Conservation (phyloP, 495 filamentous ascomycete species). For the Aspergillus biplanus region DNA sequence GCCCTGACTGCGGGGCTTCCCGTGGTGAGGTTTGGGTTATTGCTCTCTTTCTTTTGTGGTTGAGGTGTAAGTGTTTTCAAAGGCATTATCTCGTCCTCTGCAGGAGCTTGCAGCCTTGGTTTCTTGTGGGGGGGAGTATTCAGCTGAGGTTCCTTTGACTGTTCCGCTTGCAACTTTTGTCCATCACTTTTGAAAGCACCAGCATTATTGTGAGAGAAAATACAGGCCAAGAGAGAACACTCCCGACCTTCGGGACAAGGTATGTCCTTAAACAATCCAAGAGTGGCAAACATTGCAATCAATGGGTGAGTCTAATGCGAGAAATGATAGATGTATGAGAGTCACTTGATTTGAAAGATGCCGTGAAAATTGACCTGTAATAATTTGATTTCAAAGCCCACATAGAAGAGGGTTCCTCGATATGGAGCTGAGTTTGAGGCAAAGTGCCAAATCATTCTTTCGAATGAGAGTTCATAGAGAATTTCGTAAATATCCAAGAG, state of each 20-base stretch:
- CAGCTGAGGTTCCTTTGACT: neutral
- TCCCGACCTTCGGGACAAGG: slow-evolving; percentile 63
- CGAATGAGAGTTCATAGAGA: neutral
- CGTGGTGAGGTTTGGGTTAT: neutral
- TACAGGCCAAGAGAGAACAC: slow-evolving; percentile 60
- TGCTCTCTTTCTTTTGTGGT: neutral
- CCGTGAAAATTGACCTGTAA: neutral
- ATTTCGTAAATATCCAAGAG: slow-evolving; percentile 7
- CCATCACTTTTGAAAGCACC: slow-evolving; percentile 12
- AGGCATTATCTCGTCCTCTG: slow-evolving; percentile 1
- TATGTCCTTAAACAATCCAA: slow-evolving; percentile 66
- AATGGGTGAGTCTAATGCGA: slow-evolving; percentile 19
- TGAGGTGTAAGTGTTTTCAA: neutral
- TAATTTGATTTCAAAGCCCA: too few species aligned
- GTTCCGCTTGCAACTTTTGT: slow-evolving; percentile 6
- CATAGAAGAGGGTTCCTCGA: neutral
- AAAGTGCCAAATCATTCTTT: neutral
- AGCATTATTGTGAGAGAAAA: slow-evolving; percentile 57
- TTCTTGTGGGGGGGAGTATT: slow-evolving; percentile 14
- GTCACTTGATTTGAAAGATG: neutral
- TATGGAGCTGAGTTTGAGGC: neutral
- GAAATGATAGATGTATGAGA: neutral
- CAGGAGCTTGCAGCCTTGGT: slow-evolving; percentile 18
- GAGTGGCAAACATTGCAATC: slow-evolving; percentile 65
- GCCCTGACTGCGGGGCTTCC: slow-evolving; percentile 3